A percentile compares a stretch with the other conserved stretches of the same genome.
Evolutionary conservation across 2,329 filamentous ascomycete genomes (phyloP).

Genomic region (Parasarocladium wereldwijsianum): DNA sequence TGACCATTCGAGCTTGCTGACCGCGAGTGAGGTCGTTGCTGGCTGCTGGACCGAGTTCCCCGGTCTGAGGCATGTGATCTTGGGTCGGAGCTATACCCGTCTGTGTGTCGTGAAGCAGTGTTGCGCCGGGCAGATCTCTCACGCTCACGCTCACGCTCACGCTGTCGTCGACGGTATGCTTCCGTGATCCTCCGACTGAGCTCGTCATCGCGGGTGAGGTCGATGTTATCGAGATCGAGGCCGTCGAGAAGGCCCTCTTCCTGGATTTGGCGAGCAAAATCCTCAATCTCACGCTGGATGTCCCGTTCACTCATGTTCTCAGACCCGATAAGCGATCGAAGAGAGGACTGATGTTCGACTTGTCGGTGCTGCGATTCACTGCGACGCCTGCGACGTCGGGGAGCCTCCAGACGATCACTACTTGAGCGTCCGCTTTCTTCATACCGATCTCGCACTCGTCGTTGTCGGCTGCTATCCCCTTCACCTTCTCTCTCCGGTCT

Average conservation of each 20-base stretch:
- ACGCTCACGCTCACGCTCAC: slow-evolving; percentile 25
- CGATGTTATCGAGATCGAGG: slow-evolving; percentile 77
- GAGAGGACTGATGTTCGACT: slow-evolving; percentile 78
- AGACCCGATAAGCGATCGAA: slow-evolving; percentile 70
- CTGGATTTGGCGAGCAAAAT: slow-evolving; percentile 78
- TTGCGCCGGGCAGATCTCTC: slow-evolving; percentile 29
- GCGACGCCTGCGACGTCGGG: slow-evolving; percentile 18
- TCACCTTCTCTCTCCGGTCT: slow-evolving; percentile 17
- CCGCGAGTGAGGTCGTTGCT: slow-evolving; percentile 27
- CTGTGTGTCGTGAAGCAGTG: slow-evolving; percentile 14
- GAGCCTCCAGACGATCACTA: slow-evolving; percentile 22
- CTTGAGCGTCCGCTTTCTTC: slow-evolving; percentile 10
- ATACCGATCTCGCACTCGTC: slow-evolving; percentile 8
- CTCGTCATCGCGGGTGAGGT: slow-evolving; percentile 72
- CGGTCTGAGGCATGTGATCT: slow-evolving; percentile 14
- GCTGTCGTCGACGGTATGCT: slow-evolving; percentile 66
- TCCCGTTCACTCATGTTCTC: slow-evolving; percentile 64
- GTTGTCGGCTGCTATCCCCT: slow-evolving; percentile 14
- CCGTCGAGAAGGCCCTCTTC: slow-evolving; percentile 79
- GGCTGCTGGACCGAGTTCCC: slow-evolving; percentile 13
- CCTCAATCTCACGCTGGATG: slow-evolving; percentile 77
- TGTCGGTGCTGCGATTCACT: slow-evolving; percentile 39
- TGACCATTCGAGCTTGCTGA: slow-evolving; percentile 27
- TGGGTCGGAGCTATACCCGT: slow-evolving; percentile 10
- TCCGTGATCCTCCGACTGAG: slow-evolving; percentile 83